Base-by-base conservation (phyloP, 139 green algal genomes). In the Limnomonas spitsbergensis region DNA sequence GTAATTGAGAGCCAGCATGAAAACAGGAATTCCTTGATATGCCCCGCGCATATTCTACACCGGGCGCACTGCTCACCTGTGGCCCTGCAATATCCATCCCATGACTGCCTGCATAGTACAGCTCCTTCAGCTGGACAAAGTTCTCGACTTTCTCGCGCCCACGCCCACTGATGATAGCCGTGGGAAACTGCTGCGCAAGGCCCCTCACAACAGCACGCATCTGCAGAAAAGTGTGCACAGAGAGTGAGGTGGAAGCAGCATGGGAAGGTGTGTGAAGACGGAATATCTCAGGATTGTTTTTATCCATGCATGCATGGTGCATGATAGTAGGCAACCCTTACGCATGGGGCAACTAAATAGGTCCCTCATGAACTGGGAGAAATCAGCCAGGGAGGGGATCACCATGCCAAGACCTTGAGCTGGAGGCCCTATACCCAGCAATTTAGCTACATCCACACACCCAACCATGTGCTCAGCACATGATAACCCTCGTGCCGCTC, bases 91-190 rank as follows among this genome's bases (percentile, higher is more conserved):
- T 99, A 83, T 99, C 96, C 88, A 99, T 92, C 29, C 96, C 96
- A 82, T 99, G 96, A 72, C 89, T 97, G 77, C 96, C 96, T 4
- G 96, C 96, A 76, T 99, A 99, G 83, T 92, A 99, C 36, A 99
- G 86, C 84, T 99, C 93, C 9, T 83, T 79, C 69, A 99, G 78
- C 69, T 92, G 86, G 54, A 99, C 96, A 88, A 99, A 99, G 24
- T 80, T 75, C 75, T 96, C 87, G 47, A 99, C 95, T 82, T 92
- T 98, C 66, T 97, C 90, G 32, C 96, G 83, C 0, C 92, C 92
- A 1, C 96, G 85, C 0, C 96, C 96, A 38, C 85, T 94, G 67
- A 99, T 96, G 81, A 99, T 98, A 56, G 95, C 94, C 0, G 92
- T 97, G 1, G 95, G 96, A 79, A 97, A 99, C 14, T 93, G 78